Evolutionary conservation across 139 green algal species (phyloP), one percentile per base, ranked within the genome.

Genomic region (Zygnema circumcarinatum): DNA sequence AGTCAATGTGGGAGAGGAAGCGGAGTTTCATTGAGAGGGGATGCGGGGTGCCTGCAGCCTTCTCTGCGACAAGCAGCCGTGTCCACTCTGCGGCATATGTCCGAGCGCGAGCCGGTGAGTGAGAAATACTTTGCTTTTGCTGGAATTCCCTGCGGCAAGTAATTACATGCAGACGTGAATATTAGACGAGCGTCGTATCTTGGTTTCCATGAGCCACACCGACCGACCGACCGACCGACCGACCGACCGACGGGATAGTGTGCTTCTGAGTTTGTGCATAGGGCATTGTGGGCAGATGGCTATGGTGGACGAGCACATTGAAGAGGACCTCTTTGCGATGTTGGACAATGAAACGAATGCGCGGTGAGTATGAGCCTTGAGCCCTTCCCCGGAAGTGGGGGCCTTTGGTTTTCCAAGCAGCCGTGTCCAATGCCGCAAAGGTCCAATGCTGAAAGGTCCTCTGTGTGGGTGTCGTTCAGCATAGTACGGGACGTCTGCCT

Each of bases 81-180:
- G 0, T 92, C 91, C 74, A 98, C 96, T 29, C 88, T 98, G 83
- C 93, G 94, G 33, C 96, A 98, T 82, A 89, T 98, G 79, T 94
- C 94, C 7, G 96, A 98, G 82, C 74, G 92, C 0, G 94, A 98
- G 39, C 81, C 87, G 36, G 83, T 89, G 21, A 52, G 84, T 87
- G 11, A n/a, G n/a, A n/a, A n/a, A n/a, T n/a, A n/a, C n/a, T n/a
- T 72, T 78, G 62, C n/a, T 20, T 68, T 7, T 11, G 72, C 72
- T 79, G 41, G 56, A 35, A 29, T 29, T 72, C 29, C 29, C 56
- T 72, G 29, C 29, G 29, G 29, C 56, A 72, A 72, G 29, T 72
- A 72, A 72, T 35, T 35, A 29, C 29, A 29, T 35, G 29, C 56
- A 72, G 29, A 72, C 29, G 29, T 29, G 29, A 35, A 29, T 35